phyloP scores from a whole-genome alignment of 768 basidiomycete genomes.

The Rhodotorula kratochvilovae region DNA sequence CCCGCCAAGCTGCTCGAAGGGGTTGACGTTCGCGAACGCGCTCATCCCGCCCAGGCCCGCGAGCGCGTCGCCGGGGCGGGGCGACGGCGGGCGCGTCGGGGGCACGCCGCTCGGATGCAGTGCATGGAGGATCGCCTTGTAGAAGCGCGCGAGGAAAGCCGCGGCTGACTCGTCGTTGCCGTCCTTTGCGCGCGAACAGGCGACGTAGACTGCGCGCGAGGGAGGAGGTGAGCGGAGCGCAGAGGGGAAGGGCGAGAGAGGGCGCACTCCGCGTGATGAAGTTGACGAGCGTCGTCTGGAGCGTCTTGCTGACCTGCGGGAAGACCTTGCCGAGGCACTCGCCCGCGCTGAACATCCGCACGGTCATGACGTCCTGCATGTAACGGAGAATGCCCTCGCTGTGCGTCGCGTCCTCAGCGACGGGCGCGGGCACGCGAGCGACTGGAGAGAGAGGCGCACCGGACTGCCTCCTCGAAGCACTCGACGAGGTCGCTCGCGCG shows the following conservation, averaged over 20 bases:
- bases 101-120: background rate
- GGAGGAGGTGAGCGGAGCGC: background rate
- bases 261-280: background rate
- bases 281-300: slow-evolving; percentile 5
- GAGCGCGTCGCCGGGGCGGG: background rate
- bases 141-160: slow-evolving; percentile 14
- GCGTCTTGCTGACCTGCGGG: background rate
- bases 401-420: background rate
- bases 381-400: background rate
- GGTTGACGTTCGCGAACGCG: background rate
- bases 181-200: background rate
- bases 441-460: background rate
- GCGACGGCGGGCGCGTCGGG: background rate
- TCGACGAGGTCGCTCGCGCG: slow-evolving; percentile 10
- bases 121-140: slow-evolving; percentile 5
- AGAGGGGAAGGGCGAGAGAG: no score
- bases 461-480: slow-evolving; percentile 13
- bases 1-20: slow-evolving; percentile 3
- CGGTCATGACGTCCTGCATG: slow-evolving; percentile 1
- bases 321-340: slow-evolving; percentile 12
- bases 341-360: background rate
- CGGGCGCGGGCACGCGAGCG: no score
- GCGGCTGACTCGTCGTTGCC: slow-evolving; percentile 4
- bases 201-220: slow-evolving; percentile 12
- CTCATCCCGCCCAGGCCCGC: background rate